Evolutionary conservation across 768 basidiomycete genomes (phyloP), one percentile per base, ranked within the genome.

Genomic region (Cytidiella melzeri): DNA sequence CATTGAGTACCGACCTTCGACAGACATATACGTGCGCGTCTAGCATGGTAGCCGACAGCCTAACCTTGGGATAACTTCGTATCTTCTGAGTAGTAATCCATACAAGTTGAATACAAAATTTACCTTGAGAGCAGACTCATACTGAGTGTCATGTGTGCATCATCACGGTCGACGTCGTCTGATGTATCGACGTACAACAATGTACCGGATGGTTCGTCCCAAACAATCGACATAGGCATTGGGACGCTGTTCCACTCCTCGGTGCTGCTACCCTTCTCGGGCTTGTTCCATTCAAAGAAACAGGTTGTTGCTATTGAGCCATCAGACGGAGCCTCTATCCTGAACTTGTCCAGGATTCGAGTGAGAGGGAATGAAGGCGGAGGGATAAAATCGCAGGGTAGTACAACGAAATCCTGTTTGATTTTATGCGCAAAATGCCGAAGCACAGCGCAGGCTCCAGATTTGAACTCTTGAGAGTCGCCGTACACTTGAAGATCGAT

Each of bases 1-100:
- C 73, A 50, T 90, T 83, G 21, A 96, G 70, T 6, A 95, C 72
- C 15, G 79, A 75, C 51, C 79, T 77, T 55, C 80, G 78, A 69
- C 92, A 92, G 27, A 95, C 81, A 58, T 95, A 96, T 26, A 95
- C 87, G 64, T 96, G 93, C 1, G 93, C 89, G 59, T 96, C 93
- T 55, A 83, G 80, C 27, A 85, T 73, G 27, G 69, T 74, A 11
- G 79, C 76, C 2, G 88, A 84, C 25, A 96, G 67, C 30, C 73
- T 80, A 25, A 78, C 72, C 24, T 79, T 79, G 6, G 91, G 87
- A 61, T 88, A 84, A 45, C 91, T 92, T 57, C 27, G 30, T 13
- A n/a, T 12, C 48, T 18, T 19, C 43, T n/a, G 5, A 42, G 30
- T 24, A 25, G 15, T 43, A 43, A 28, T 27, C 23, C 27, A 10